Base-by-base conservation (phyloP, 2,329 filamentous ascomycete species). In the Hypocrella siamensis region DNA sequence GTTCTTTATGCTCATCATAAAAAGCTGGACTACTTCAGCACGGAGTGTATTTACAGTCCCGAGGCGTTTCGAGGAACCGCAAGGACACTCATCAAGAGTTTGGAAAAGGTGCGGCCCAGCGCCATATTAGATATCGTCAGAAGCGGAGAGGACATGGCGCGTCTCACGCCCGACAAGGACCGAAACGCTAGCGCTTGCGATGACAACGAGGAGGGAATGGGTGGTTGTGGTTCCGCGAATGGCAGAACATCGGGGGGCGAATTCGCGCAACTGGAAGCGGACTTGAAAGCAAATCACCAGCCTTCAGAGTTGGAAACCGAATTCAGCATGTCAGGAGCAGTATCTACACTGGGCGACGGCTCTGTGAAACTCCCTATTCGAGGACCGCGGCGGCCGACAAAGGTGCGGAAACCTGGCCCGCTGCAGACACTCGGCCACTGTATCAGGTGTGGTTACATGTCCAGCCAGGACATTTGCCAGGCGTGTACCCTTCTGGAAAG, bases 1-100 rank as follows among this genome's bases (percentile, higher is more conserved):
- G 90, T 98, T 14, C 66, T 98, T 5, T 98, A 98, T 51, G 90
- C 90, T 5, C 83, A 96, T 50, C 85, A 98, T 61, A 93, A 90
- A 57, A 86, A 86, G 53, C 65, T 98, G 40, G 86, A 96, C 51
- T 98, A 98, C 57, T 98, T 98, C 57, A 93, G 78, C 47, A 98
- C 90, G 0, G 90, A 98, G 57, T 98, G 90, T 62, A 85, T 98
- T 38, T 98, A 98, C 61, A 93, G 84, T 33, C 90, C 90, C 0
- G 90, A 98, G 56, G 90, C 90, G 3, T 98, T 98, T 50, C 70
- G 90, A 36, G 90, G 90, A 3, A 93, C 83, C 42, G 90, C 90
- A 3, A 71, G 90, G 40, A 82, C 78, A 17, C 59, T 98, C 36
- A 93, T 98, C 54, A 98, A 98, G 60, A 93, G 88, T 43, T 61